Conservation (phyloP, 192 early-diverging fungal species). For the Entophlyctis helioformis region DNA sequence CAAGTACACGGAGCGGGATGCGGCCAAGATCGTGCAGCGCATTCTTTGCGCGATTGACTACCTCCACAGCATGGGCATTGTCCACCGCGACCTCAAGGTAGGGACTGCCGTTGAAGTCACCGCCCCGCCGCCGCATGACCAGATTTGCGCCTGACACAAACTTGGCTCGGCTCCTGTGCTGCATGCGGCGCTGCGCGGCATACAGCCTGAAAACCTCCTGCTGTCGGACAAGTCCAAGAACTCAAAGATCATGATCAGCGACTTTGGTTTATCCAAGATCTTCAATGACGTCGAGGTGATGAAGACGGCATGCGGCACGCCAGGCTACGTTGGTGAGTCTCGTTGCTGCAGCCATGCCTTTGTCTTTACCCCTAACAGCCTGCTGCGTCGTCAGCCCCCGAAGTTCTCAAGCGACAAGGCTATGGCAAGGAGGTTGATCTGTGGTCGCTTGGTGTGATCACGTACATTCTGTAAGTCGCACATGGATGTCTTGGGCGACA, state of each 20-base stretch:
- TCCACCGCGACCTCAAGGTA: constrained; percentile 87
- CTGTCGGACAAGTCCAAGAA: constrained; percentile 32
- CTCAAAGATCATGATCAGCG: constrained; percentile 75
- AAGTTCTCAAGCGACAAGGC: constrained; percentile 58
- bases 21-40: constrained; percentile 66
- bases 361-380: not conserved
- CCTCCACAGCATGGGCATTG: constrained; percentile 72
- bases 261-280: constrained; percentile 90
- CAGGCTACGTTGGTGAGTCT: constrained; percentile 49
- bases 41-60: constrained; percentile 73
- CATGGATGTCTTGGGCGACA: no score
- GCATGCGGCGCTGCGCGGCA: not conserved
- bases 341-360: not conserved
- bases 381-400: constrained; percentile 57
- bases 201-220: constrained; percentile 40
- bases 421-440: constrained; percentile 74
- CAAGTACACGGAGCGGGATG: constrained; percentile 62
- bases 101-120: no score
- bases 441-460: constrained; percentile 90
- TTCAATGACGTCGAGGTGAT: constrained; percentile 46
- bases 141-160: no score
- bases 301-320: constrained; percentile 81
- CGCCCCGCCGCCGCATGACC: no score
- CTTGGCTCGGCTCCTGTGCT: no score
- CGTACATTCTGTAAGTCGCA: constrained; percentile 60